Conservation (phyloP, 2,329 filamentous ascomycete species). For the Neonectria hederae region DNA sequence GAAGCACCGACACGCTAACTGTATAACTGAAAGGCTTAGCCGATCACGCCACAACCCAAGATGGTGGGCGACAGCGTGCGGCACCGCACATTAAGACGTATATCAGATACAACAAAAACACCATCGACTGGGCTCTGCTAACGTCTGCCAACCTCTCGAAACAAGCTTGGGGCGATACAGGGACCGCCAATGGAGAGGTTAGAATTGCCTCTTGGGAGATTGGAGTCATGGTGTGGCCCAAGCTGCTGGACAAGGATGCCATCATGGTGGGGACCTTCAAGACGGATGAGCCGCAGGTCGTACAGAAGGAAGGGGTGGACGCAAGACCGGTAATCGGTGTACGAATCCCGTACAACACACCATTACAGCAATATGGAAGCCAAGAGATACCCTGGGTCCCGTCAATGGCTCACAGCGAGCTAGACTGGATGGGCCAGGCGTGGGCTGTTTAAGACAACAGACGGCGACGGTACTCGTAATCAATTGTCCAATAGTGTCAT, state of each 20-base stretch:
- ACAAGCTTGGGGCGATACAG: slow-evolving; percentile 83
- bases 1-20: slow-evolving; percentile 8
- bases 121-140: slow-evolving; percentile 84
- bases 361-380: slow-evolving; percentile 70
- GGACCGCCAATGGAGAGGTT: slow-evolving; percentile 66
- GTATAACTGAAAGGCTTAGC: slow-evolving; percentile 42
- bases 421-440: slow-evolving; percentile 65
- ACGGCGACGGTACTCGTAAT: neutral
- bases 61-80: slow-evolving; percentile 72
- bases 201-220: slow-evolving; percentile 84
- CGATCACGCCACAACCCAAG: slow-evolving; percentile 39
- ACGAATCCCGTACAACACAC: slow-evolving; percentile 84
- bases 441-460: slow-evolving; percentile 48
- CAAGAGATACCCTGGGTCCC: slow-evolving; percentile 82
- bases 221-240: slow-evolving; percentile 85
- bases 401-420: slow-evolving; percentile 64
- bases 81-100: slow-evolving; percentile 94
- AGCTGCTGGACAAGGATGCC: slow-evolving; percentile 57
- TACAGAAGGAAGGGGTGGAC: slow-evolving; percentile 31
- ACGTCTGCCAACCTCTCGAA: slow-evolving; percentile 93
- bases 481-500: slow-evolving; percentile 3
- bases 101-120: slow-evolving; percentile 68
- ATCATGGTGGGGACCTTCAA: slow-evolving; percentile 76
- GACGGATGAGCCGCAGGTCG: slow-evolving; percentile 60
- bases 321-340: slow-evolving; percentile 66